Base-by-base conservation (phyloP, 1,139 yeast genomes). In the Nematodospora anomalae region DNA sequence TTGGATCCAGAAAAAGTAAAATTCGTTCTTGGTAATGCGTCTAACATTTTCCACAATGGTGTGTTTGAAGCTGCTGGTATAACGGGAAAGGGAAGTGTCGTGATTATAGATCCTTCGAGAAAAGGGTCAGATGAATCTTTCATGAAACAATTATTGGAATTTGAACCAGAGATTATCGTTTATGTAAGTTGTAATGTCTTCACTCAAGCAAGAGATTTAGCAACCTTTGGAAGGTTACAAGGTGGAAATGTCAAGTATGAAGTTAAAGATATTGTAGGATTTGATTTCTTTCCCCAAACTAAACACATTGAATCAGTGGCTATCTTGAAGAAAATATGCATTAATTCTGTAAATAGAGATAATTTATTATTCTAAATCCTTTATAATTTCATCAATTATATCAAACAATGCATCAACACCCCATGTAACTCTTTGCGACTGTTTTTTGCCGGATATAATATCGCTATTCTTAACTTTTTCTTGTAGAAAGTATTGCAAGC, bases 401-500 rank as follows among this genome's bases (percentile, higher is more conserved):
- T 79, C 83, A 42, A 69, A 60, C 57, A 76, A 59, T 1, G 79
- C 63, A 40, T 73, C 74, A 9, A 75, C 71, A 2, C 84, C 95
- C 95, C 95, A 87, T 26, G 71, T 70, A 6, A 85, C 72, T 55
- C 94, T 71, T 42, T 68, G 71, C 28, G 57, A 64, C 51, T 83
- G 90, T 49, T 77, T 80, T 43, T 69, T 71, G 5, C 84, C 79
- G 28, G 67, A 63, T n/a, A 80, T 58, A 31, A 82, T 67, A 30
- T 67, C 73, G 52, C 83, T 73, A 13, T 58, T 58, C 37, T 64
- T 62, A 9, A 83, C 72, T 31, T 71, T 74, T 40, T 77, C 76
- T 28, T 68, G 72, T 36, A 84, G 60, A 57, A 88, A 85, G 57
- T 77, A 83, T 48, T 78, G 85, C 28, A 90, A 56, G 3, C 97